These are phyloP conservation scores for Eremothecium gossypii DNA, from an alignment of 1,139 yeast species.

Conservation along the genomic window DNA sequence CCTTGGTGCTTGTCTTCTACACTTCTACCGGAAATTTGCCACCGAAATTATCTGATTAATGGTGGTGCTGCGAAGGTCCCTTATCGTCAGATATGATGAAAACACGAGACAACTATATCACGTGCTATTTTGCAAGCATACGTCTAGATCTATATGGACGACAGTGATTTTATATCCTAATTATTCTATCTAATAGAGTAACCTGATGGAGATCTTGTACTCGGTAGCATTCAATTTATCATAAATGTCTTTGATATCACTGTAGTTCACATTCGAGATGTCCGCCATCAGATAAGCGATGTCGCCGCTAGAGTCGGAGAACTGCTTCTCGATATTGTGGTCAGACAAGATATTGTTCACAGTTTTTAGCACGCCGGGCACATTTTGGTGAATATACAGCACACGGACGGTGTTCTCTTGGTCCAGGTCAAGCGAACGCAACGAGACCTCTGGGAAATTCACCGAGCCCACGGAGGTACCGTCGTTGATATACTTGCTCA, in stretches of 20 bases:
- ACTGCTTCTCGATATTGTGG: conserved; percentile 96
- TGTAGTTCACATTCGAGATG: conserved; percentile 73
- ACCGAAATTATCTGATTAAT: conserved; percentile 2
- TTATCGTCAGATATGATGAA: too few relatives aligned
- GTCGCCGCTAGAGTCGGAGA: conserved; percentile 90
- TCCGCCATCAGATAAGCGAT: conserved; percentile 98
- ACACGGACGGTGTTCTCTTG: conserved; percentile 88
- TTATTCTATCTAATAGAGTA: conserved; percentile 50
- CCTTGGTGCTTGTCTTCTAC: neutral
- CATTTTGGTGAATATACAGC: conserved; percentile 91
- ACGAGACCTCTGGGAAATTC: conserved; percentile 95
- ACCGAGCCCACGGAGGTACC: conserved; percentile 96
- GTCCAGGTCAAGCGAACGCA: conserved; percentile 82
- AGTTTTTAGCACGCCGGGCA: conserved; percentile 97
- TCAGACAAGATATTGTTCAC: conserved; percentile 92
- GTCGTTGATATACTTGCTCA: conserved; percentile 88
- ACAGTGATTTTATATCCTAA: neutral
- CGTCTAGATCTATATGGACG: neutral
- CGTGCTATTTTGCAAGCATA: too few relatives aligned
- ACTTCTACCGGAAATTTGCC: conserved; percentile 5
- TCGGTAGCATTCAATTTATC: conserved; percentile 86
- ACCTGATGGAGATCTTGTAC: conserved; percentile 83
- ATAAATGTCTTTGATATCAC: conserved; percentile 76
- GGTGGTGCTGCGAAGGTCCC: too few relatives aligned
- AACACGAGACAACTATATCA: too few relatives aligned